Percentiles rank a stretch among this genome's conserved stretches.
phyloP scores from a whole-genome alignment of 225 moss, liverwort and hornwort genomes.

The Marchantia paleacea region DNA sequence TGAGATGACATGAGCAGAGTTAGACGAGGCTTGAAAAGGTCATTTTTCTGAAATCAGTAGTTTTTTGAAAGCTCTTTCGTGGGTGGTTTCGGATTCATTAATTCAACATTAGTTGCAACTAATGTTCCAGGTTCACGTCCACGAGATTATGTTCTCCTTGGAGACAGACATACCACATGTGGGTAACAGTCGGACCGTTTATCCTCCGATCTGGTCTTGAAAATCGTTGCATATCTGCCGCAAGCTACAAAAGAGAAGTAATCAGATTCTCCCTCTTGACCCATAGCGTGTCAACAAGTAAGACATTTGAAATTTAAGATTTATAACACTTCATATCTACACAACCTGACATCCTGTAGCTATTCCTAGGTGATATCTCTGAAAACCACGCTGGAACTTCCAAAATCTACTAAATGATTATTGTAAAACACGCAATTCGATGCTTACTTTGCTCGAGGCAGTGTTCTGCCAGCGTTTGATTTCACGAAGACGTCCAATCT shows the following conservation, averaged over 20 bases:
- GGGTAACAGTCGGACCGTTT: constrained; percentile 97
- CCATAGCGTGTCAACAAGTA: no score
- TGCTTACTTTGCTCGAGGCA: constrained; percentile 78
- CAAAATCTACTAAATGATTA: not conserved
- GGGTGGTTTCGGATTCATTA: not conserved
- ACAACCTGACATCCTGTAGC: not conserved
- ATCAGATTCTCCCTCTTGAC: no score
- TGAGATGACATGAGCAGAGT: no score
- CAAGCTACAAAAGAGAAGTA: constrained; percentile 55
- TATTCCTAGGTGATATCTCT: not conserved
- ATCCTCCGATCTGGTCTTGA: constrained; percentile 82
- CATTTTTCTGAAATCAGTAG: not conserved
- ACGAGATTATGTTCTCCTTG: not conserved
- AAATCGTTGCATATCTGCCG: constrained; percentile 92
- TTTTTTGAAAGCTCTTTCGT: not conserved
- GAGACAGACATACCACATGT: constrained; percentile 85
- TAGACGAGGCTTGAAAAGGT: no score
- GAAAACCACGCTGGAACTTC: not conserved
- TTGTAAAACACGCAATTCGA: not conserved
- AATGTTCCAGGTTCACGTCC: not conserved
- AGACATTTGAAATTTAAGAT: not conserved
- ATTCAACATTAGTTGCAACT: not conserved
- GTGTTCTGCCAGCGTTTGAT: constrained; percentile 95
- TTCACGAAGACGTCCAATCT: constrained; percentile 93
- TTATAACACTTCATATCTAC: not conserved